These are phyloP conservation scores for Pseudovirgaria hyperparasitica DNA, from an alignment of 2,329 filamentous ascomycete species.

Conservation along the genomic window DNA sequence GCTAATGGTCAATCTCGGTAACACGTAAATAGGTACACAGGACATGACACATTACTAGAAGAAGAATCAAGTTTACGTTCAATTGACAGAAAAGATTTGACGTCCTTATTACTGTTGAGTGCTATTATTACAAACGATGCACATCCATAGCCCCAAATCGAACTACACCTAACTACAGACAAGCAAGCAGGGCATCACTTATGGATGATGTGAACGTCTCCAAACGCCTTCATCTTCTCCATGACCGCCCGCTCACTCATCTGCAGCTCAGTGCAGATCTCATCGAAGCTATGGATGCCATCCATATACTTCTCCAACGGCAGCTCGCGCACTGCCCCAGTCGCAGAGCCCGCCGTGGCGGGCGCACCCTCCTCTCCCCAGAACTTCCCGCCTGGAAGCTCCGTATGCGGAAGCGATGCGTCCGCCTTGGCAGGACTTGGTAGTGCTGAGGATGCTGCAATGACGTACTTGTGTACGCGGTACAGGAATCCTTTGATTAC, in stretches of 20 bases:
- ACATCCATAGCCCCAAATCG: too few species aligned
- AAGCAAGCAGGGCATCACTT: too few species aligned
- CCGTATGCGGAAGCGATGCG: not conserved
- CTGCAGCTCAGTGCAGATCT: constrained; percentile 67
- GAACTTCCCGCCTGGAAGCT: constrained; percentile 4
- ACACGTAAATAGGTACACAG: too few species aligned
- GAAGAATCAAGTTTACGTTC: too few species aligned
- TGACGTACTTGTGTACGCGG: constrained; percentile 80
- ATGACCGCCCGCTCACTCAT: constrained; percentile 58
- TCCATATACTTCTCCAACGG: constrained; percentile 57
- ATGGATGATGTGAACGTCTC: constrained; percentile 20
- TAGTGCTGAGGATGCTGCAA: constrained; percentile 31
- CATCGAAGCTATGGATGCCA: constrained; percentile 65
- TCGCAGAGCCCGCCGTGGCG: constrained; percentile 1
- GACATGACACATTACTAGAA: too few species aligned
- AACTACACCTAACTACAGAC: too few species aligned
- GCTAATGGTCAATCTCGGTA: too few species aligned
- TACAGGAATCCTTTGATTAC: constrained; percentile 92
- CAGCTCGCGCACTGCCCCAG: constrained; percentile 13
- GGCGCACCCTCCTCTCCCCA: constrained; percentile 10
- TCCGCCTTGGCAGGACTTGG: not conserved
- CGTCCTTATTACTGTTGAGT: too few species aligned
- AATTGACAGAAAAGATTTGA: too few species aligned
- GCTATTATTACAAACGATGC: too few species aligned
- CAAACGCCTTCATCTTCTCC: constrained; percentile 44